Evolutionary conservation across 1,284 basidiomycete genomes (phyloP).

Genomic region (Malassezia sympodialis): DNA sequence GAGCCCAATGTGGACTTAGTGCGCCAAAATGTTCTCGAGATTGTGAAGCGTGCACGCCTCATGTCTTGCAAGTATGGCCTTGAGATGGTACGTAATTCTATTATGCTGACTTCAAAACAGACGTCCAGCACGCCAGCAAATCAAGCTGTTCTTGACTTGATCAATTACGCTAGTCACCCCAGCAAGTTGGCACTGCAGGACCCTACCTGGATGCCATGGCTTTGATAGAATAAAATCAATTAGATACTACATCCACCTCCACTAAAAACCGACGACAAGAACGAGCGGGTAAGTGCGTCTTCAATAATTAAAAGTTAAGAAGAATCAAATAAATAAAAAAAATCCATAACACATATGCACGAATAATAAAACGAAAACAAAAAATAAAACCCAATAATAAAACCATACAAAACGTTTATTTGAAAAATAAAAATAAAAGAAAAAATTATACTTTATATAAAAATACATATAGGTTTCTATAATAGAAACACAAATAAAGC

Average conservation of each 20-base stretch:
- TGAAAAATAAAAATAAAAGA: no score
- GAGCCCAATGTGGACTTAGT: constrained; percentile 59
- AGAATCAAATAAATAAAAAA: no score
- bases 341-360: no score
- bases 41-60: constrained; percentile 74
- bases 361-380: no score
- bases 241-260: neutral
- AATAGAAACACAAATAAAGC: neutral
- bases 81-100: constrained; percentile 57
- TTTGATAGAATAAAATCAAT: constrained; percentile 4
- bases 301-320: neutral
- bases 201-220: constrained; percentile 23
- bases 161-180: constrained; percentile 57
- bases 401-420: no score
- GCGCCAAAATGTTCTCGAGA: constrained; percentile 62
- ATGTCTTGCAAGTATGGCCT: constrained; percentile 74
- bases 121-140: constrained; percentile 46
- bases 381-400: no score
- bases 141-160: constrained; percentile 73
- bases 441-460: no score
- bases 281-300: no score
- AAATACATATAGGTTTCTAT: neutral
- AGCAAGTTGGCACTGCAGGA: constrained; percentile 54
- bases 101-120: neutral
- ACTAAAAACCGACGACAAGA: no score